phyloP scores from a whole-genome alignment of 768 basidiomycete species.

The Fomitopsis pulvina region DNA sequence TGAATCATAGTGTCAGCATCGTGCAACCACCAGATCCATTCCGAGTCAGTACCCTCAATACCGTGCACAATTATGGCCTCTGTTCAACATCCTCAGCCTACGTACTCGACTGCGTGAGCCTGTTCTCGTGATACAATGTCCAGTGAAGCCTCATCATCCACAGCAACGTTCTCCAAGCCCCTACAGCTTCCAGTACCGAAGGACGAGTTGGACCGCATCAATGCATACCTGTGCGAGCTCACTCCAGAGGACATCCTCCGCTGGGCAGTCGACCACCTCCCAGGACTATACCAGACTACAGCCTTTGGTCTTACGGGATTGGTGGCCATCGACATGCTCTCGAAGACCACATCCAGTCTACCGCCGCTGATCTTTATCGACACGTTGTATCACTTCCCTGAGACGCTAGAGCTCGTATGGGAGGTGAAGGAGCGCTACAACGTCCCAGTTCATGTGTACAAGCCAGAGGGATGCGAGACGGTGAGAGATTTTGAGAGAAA shows the following conservation, averaged over 20 bases:
- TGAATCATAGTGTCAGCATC: too few species aligned
- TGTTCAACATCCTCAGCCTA: too few species aligned
- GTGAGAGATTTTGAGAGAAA: constrained; percentile 71
- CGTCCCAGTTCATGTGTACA: constrained; percentile 70
- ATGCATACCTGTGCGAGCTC: constrained; percentile 62
- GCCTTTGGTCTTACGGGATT: constrained; percentile 96
- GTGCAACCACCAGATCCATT: too few species aligned
- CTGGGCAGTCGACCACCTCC: constrained; percentile 81
- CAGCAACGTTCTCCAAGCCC: constrained; percentile 32
- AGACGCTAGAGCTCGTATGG: constrained; percentile 86
- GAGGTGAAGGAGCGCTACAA: constrained; percentile 73
- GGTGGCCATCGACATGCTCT: constrained; percentile 91
- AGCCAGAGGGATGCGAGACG: constrained; percentile 63
- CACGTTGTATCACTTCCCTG: constrained; percentile 92
- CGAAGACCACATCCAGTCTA: constrained; percentile 58
- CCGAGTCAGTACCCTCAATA: too few species aligned
- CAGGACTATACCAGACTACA: constrained; percentile 86
- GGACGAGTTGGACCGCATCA: constrained; percentile 61
- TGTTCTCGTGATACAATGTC: constrained; percentile 1
- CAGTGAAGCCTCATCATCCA: constrained; percentile 6
- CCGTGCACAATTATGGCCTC: too few species aligned
- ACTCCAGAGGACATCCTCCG: constrained; percentile 77
- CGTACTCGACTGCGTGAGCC: too few species aligned
- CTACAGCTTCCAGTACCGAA: constrained; percentile 51
- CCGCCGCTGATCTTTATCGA: constrained; percentile 95